Conservation (phyloP, 140 eudicot genomes). For the Cichorium intybus region DNA sequence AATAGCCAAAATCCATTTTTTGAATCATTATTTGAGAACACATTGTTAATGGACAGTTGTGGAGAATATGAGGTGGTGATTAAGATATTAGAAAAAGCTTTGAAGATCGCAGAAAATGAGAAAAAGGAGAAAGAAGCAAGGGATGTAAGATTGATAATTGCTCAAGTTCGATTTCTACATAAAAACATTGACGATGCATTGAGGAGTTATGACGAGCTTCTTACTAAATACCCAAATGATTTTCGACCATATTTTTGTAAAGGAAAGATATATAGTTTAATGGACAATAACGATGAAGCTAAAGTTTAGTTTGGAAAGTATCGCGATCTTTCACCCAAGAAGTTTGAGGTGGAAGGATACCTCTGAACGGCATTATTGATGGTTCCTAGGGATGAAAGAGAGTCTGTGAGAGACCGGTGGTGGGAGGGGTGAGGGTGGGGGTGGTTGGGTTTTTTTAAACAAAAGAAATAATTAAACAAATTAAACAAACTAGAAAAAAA, state of each 20-base stretch:
- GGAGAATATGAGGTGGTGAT: conserved; percentile 52
- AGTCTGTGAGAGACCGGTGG: too few relatives aligned
- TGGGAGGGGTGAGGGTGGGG: too few relatives aligned
- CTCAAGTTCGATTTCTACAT: conserved; percentile 60
- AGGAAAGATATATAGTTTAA: conserved; percentile 68
- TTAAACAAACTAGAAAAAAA: too few relatives aligned
- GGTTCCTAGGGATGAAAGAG: too few relatives aligned
- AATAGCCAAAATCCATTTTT: conserved; percentile 44
- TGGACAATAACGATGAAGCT: conserved; percentile 52
- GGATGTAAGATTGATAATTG: conserved; percentile 62
- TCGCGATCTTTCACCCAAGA: conserved; percentile 53
- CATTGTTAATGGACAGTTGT: conserved; percentile 49
- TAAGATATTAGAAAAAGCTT: conserved; percentile 47
- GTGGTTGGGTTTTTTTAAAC: too few relatives aligned
- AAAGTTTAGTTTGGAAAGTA: conserved; percentile 59
- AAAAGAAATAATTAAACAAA: too few relatives aligned
- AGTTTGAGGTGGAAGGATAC: conserved; percentile 59
- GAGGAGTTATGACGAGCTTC: conserved; percentile 55
- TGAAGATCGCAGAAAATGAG: conserved; percentile 44
- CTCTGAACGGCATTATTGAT: conserved; percentile 49
- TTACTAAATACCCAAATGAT: conserved; percentile 61
- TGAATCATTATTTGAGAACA: conserved; percentile 60
- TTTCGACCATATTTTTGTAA: conserved; percentile 65
- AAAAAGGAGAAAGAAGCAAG: conserved; percentile 52
- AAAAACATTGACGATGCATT: conserved; percentile 75